A percentile compares a stretch with the other conserved stretches of the same genome.
These are phyloP conservation scores for Lachnellula suecica DNA, from an alignment of 2,329 filamentous ascomycete genomes.

Conservation along the genomic window DNA sequence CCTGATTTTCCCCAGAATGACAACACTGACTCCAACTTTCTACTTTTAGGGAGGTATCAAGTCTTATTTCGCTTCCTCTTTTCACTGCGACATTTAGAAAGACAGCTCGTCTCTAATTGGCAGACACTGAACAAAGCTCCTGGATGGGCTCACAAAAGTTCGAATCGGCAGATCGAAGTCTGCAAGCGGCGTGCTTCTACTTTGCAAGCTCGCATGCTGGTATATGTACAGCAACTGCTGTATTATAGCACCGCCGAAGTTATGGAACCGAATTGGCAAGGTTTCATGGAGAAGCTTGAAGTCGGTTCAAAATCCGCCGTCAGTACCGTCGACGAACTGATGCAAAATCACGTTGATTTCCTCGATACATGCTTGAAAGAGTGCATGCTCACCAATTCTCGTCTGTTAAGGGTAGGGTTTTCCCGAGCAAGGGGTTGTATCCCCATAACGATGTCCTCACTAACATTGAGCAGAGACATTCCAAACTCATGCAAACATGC, in stretches of 20 bases:
- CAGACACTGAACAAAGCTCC: constrained; percentile 77
- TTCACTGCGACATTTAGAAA: constrained; percentile 85
- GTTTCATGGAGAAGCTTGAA: constrained; percentile 79
- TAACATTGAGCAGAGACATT: background rate
- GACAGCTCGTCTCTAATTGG: constrained; percentile 80
- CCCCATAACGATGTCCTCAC: background rate
- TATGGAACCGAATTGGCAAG: constrained; percentile 93
- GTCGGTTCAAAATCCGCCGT: constrained; percentile 38
- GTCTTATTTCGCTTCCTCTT: constrained; percentile 89
- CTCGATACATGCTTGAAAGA: constrained; percentile 94
- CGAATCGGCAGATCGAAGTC: constrained; percentile 71
- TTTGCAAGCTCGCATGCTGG: constrained; percentile 84
- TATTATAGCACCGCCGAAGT: constrained; percentile 96
- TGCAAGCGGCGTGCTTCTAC: constrained; percentile 93
- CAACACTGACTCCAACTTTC: background rate
- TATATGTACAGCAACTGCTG: constrained; percentile 90
- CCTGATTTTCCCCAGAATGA: background rate
- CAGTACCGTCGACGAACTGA: constrained; percentile 88
- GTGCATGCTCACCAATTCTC: constrained; percentile 96
- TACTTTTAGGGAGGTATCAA: constrained; percentile 64
- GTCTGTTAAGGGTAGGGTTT: constrained; percentile 71
- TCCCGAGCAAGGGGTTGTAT: background rate
- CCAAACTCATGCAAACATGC: background rate
- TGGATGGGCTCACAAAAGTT: constrained; percentile 77
- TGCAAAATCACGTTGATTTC: constrained; percentile 97